phyloP scores from a whole-genome alignment of 768 basidiomycete genomes.

The Pisolithus albus region DNA sequence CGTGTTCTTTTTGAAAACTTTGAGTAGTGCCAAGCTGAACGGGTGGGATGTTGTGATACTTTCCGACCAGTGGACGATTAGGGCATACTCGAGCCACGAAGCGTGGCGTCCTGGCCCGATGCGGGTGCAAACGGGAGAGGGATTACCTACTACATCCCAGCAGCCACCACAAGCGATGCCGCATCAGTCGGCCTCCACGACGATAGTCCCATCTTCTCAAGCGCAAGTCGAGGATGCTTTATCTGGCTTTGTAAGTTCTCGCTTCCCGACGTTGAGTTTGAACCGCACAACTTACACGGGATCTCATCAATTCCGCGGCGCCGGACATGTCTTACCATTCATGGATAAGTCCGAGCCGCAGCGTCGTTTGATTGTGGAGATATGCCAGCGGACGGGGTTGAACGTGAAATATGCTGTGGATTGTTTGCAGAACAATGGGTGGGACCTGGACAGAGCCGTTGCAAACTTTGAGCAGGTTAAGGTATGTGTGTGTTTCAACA shows the following conservation, averaged over 20 bases:
- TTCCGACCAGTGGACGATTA: slow-evolving; percentile 81
- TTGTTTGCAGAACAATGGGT: slow-evolving; percentile 77
- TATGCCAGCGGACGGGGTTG: slow-evolving; percentile 69
- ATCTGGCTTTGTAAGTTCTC: slow-evolving; percentile 47
- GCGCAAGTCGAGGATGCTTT: slow-evolving; percentile 46
- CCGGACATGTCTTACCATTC: background rate
- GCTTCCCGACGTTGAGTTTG: slow-evolving; percentile 6
- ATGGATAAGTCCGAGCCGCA: slow-evolving; percentile 63
- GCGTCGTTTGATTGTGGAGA: slow-evolving; percentile 58
- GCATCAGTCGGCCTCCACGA: slow-evolving; percentile 17
- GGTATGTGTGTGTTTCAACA: slow-evolving; percentile 36
- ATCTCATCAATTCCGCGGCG: slow-evolving; percentile 8
- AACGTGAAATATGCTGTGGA: slow-evolving; percentile 77
- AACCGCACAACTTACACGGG: slow-evolving; percentile 8
- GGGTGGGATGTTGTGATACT: slow-evolving; percentile 91
- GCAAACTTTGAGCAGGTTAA: slow-evolving; percentile 86
- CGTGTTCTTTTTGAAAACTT: slow-evolving; percentile 10
- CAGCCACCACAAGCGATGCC: slow-evolving; percentile 17
- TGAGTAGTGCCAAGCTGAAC: slow-evolving; percentile 58
- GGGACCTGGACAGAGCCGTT: slow-evolving; percentile 75
- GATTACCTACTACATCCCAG: slow-evolving; percentile 10
- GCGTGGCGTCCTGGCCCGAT: slow-evolving; percentile 76
- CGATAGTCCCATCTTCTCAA: slow-evolving; percentile 31
- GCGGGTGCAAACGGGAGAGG: slow-evolving; percentile 53
- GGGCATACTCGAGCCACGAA: slow-evolving; percentile 75